Base-by-base conservation (phyloP, 768 basidiomycete genomes). In the Symmetrospora coprosmae region DNA sequence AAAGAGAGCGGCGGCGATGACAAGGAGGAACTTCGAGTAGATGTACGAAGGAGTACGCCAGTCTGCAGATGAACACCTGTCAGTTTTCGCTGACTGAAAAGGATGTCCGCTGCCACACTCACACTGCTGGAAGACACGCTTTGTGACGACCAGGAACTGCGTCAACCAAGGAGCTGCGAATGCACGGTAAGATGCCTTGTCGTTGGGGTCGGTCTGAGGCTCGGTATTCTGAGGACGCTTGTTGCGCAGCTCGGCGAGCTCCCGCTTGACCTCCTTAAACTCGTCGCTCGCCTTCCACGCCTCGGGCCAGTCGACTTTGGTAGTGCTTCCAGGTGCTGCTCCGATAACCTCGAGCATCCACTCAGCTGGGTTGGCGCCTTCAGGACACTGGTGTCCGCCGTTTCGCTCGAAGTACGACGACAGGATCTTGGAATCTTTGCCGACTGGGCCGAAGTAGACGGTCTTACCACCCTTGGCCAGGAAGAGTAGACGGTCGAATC, bases 291-390 rank as follows among this genome's bases (percentile, higher is more conserved):
- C 77, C 40, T 79, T 72, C 89, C 89, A 92, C 48, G 87, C 75
- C 63, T 86, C 81, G 56, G 82, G 81, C 89, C 89, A 92, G 67
- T 92, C 88, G 31, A 81, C 80, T 56, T 83, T 78, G 35, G 87
- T 77, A 23, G 71, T 66, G 47, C 72, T 70, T 47, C 82, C 78
- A 1, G 83, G 79, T 14, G 82, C 77, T 40, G 84, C 77, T 50
- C 86, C 86, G 52, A 75, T 74, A 28, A 72, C 73, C 39, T 75
- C 72, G 34, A 73, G 67, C 72, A 73, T 73, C 71, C 80, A 86
- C 71, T 86, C 78, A 4, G 79, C 79, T 6, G 86, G 87, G 69
- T 91, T 91, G 71, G 82, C 85, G 1, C 76, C 75, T 2, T 76
- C 67, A 0, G 76, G 74, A 60, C 86, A 87, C 17, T 65, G 67